phyloP scores from a whole-genome alignment of 2,329 filamentous ascomycete species.

The Xylaria digitata region DNA sequence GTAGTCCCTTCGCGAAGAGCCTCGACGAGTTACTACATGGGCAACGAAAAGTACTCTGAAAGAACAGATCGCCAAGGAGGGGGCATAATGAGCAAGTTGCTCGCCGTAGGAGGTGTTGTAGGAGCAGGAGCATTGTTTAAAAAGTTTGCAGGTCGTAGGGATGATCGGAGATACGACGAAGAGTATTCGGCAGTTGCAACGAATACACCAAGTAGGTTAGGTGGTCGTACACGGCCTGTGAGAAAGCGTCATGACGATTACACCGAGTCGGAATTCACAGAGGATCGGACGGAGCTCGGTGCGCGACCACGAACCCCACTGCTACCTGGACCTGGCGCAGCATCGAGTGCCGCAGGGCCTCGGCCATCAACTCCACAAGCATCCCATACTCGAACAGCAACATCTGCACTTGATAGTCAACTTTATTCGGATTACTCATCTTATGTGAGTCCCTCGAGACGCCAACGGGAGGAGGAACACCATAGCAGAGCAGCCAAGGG shows the following conservation, averaged over 20 bases:
- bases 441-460: slow-evolving; percentile 71
- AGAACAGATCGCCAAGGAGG: slow-evolving; percentile 54
- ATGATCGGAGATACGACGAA: slow-evolving; percentile 62
- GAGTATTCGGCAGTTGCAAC: slow-evolving; percentile 72
- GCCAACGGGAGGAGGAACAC: slow-evolving; percentile 58
- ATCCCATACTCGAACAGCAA: slow-evolving; percentile 57
- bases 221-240: slow-evolving; percentile 49
- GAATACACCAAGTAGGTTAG: slow-evolving; percentile 66
- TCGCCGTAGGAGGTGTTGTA: slow-evolving; percentile 69
- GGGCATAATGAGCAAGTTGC: slow-evolving; percentile 69
- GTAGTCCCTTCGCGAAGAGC: slow-evolving; percentile 63
- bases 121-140: slow-evolving; percentile 73
- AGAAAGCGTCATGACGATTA: slow-evolving; percentile 49
- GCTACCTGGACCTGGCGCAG: slow-evolving; percentile 61
- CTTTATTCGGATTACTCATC: slow-evolving; percentile 70
- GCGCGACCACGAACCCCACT: slow-evolving; percentile 55
- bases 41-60: slow-evolving; percentile 75
- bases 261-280: slow-evolving; percentile 59
- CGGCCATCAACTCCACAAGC: slow-evolving; percentile 61
- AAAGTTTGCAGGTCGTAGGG: slow-evolving; percentile 66
- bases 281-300: slow-evolving; percentile 53
- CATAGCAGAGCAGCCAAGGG: slow-evolving; percentile 65
- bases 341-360: slow-evolving; percentile 59
- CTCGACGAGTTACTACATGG: slow-evolving; percentile 69
- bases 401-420: slow-evolving; percentile 58